Conservation (phyloP, 2,329 filamentous ascomycete genomes). For the Colletotrichum eremochloae region DNA sequence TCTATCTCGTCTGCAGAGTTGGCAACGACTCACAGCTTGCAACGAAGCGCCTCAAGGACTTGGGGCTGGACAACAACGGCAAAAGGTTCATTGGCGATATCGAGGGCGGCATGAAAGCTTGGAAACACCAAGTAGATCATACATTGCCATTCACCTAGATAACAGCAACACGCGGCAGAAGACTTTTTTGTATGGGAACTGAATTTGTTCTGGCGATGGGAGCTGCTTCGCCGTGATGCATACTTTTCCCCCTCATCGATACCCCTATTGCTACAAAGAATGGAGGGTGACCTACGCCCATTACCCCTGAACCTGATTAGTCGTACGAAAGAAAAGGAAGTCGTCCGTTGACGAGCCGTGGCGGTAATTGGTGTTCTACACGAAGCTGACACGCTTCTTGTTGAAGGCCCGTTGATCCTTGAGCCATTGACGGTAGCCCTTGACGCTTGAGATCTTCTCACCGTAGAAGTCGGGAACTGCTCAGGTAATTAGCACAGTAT, state of each 20-base stretch:
- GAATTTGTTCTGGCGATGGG: slow-evolving; percentile 47
- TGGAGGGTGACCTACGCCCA: slow-evolving; percentile 34
- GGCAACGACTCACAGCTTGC: slow-evolving; percentile 85
- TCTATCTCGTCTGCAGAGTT: slow-evolving; percentile 80
- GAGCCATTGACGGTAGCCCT: slow-evolving; percentile 93
- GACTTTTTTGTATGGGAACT: not conserved
- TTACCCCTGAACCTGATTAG: slow-evolving; percentile 35
- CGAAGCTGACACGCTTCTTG: slow-evolving; percentile 81
- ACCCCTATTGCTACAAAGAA: slow-evolving; percentile 35
- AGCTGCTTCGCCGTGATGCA: slow-evolving; percentile 46
- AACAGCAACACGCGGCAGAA: slow-evolving; percentile 26
- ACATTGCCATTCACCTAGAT: slow-evolving; percentile 65
- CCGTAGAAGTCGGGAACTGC: slow-evolving; percentile 95
- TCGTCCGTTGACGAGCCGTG: slow-evolving; percentile 10
- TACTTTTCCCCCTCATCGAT: slow-evolving; percentile 36
- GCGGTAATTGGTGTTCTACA: slow-evolving; percentile 55
- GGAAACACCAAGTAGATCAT: slow-evolving; percentile 77
- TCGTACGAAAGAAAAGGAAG: slow-evolving; percentile 32
- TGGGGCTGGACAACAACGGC: slow-evolving; percentile 66
- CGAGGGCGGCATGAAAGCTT: slow-evolving; percentile 77
- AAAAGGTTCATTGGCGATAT: slow-evolving; percentile 77
- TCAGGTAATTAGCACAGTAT: not conserved
- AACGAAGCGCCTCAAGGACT: slow-evolving; percentile 73
- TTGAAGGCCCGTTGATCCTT: slow-evolving; percentile 98
- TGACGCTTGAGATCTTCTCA: slow-evolving; percentile 95